Base-by-base conservation (phyloP, 176 grass and related monocot species). In the Hyparrhenia diplandra region DNA sequence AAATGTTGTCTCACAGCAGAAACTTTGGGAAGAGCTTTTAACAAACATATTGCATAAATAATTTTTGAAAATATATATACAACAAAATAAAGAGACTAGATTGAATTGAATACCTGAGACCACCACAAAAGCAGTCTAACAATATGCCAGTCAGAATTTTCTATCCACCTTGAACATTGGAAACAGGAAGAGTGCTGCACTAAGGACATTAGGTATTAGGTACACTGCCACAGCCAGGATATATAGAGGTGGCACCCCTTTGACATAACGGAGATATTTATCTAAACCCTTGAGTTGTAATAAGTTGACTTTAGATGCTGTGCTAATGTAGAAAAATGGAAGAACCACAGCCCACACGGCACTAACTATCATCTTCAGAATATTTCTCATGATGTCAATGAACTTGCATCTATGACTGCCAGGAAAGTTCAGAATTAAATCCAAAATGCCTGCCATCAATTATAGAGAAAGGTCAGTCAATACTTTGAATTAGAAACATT, bases 391-490 rank as follows among this genome's bases (percentile, higher is more conserved):
- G 40, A 87, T 66, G 75, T 94, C 87, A 83, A 77, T 75, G 73
- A 98, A 92, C 84, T 89, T 94, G 90, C 86, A 86, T 90, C 90
- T 90, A 68, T 92, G 86, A 39, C 80, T 86, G 20, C 95, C 92
- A 79, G 95, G 90, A 51, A 98, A 98, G 78, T 98, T 98, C 81
- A 94, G 74, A 87, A 98, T 42, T 82, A 98, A 79, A 81, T 94
- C 95, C 80, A 98, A 89, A 79, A 98, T 54, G 72, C 92, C 95
- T 98, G 88, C n/a, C 83, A 87, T 41, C 62, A 75, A 84, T 87
- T 6, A 78, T 63, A 62, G 72, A 71, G 52, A 83, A 62, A 62
- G 24, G 24, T 40, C 70, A 35, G 62, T 81, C 30, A 74, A 74
- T 78, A 63, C 29, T 85, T 60, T 52, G 14, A 32, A 60, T 18